Percentiles rank a stretch among this genome's conserved stretches.
Evolutionary conservation across 352 stramenopile genomes (phyloP).

Genomic region (Phytophthora agathidicida): DNA sequence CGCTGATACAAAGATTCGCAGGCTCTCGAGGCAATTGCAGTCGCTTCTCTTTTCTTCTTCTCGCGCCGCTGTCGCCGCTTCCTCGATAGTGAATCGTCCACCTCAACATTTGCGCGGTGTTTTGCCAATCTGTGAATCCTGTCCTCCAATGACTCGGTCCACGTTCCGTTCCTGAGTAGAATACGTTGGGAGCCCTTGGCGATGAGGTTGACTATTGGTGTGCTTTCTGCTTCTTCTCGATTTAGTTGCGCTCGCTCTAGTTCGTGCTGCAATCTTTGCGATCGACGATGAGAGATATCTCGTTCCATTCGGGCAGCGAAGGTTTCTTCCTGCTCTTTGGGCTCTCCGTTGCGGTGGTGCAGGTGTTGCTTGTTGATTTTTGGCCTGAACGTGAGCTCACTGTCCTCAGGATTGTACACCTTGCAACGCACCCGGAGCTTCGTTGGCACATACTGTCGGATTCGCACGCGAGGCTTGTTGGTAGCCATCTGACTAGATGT

Average conservation of each 20-base stretch:
- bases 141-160: constrained; percentile 44
- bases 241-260: constrained; percentile 31
- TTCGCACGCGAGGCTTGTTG: constrained; percentile 24
- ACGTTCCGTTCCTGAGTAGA: constrained; percentile 59
- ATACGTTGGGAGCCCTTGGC: constrained; percentile 57
- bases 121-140: constrained; percentile 41
- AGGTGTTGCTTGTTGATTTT: constrained; percentile 50
- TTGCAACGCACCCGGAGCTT: constrained; percentile 20
- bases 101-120: neutral
- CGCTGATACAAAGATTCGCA: constrained; percentile 64
- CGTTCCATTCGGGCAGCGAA: constrained; percentile 50
- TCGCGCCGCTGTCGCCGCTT: constrained; percentile 18
- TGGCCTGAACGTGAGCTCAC: constrained; percentile 54
- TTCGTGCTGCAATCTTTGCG: constrained; percentile 20
- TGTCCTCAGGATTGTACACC: constrained; percentile 30
- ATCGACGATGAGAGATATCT: constrained; percentile 46
- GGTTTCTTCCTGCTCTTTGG: constrained; percentile 2
- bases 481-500: neutral
- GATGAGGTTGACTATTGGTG: constrained; percentile 28
- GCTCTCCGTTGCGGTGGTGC: constrained; percentile 3
- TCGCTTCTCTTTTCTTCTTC: constrained; percentile 19
- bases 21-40: constrained; percentile 30
- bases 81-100: constrained; percentile 3
- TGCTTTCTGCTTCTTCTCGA: constrained; percentile 16
- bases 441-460: constrained; percentile 19